phyloP scores from a whole-genome alignment of 1,284 basidiomycete species.

The Cutaneotrichosporon dermatis region DNA sequence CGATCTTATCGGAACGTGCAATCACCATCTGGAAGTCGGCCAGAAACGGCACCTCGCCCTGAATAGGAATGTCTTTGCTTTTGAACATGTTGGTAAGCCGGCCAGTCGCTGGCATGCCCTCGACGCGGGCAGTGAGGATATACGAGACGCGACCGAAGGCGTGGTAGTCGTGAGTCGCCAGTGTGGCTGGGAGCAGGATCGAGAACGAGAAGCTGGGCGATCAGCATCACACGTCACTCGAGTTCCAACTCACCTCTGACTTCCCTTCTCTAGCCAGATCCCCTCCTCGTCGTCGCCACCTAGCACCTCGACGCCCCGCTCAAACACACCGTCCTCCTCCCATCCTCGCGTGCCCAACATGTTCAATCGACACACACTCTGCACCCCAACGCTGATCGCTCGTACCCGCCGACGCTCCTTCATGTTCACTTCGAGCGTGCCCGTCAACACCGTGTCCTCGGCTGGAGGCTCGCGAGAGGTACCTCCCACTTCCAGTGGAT shows the following conservation, averaged over 20 bases:
- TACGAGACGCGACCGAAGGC: conserved; percentile 31
- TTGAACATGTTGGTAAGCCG: conserved; percentile 15
- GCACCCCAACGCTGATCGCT: conserved; percentile 41
- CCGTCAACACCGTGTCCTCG: conserved; percentile 44
- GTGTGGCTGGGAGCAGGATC: conserved; percentile 35
- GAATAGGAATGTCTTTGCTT: conserved; percentile 8
- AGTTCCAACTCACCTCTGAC: conserved; percentile 25
- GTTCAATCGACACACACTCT: conserved; percentile 34
- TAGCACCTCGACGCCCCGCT: conserved; percentile 39
- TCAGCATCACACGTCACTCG: background rate
- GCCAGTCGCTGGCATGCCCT: conserved; percentile 14
- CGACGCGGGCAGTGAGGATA: conserved; percentile 32
- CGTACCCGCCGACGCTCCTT: conserved; percentile 39
- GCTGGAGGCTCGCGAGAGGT: conserved; percentile 31
- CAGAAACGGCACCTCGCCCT: conserved; percentile 27
- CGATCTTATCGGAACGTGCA: conserved; percentile 33
- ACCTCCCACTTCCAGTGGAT: conserved; percentile 29
- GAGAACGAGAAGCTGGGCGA: conserved; percentile 32
- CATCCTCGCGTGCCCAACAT: conserved; percentile 35
- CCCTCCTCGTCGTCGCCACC: conserved; percentile 32
- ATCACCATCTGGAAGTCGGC: conserved; percentile 38
- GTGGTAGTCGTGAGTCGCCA: conserved; percentile 35
- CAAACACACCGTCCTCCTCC: conserved; percentile 47
- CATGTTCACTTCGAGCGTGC: conserved; percentile 44
- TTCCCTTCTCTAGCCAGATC: conserved; percentile 43